A percentile compares a stretch with the other conserved stretches of the same genome.
Evolutionary conservation across 495 filamentous ascomycete genomes (phyloP).

Genomic region (Penicillium canescens): DNA sequence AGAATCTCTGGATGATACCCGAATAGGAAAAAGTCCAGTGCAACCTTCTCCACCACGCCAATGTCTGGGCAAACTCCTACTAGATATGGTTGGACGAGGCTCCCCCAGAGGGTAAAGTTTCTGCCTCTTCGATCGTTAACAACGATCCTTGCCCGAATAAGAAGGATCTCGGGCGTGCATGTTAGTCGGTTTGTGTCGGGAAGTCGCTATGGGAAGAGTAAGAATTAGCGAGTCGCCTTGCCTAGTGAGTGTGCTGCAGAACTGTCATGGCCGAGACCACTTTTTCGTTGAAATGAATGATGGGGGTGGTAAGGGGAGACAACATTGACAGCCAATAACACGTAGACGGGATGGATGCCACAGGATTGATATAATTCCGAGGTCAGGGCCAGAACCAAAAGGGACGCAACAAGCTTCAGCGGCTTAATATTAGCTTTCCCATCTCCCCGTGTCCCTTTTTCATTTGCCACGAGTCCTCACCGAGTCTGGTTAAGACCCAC

Average conservation of each 20-base stretch:
- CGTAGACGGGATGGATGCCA: not conserved
- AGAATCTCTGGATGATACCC: not conserved
- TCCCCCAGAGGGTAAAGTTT: conserved; percentile 22
- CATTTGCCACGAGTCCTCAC: conserved; percentile 10
- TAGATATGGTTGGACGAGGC: conserved; percentile 18
- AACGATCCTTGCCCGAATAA: conserved; percentile 17
- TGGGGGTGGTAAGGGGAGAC: not conserved
- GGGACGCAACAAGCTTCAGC: conserved; percentile 14
- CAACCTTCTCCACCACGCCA: conserved; percentile 20
- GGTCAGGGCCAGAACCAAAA: not conserved
- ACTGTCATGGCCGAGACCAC: not conserved
- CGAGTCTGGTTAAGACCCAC: not conserved
- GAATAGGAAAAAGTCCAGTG: conserved; percentile 9
- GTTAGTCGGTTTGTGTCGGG: conserved; percentile 15
- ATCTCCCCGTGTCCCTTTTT: not conserved
- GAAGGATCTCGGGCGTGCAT: conserved; percentile 1
- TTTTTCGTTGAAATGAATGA: not conserved
- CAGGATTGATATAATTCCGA: conserved; percentile 1
- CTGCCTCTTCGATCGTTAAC: conserved; percentile 9
- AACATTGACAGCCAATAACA: not conserved
- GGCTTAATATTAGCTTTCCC: conserved; percentile 4
- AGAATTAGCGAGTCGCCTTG: conserved; percentile 18
- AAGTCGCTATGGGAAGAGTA: conserved; percentile 12
- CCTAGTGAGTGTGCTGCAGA: conserved; percentile 1
- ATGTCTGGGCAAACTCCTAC: conserved; percentile 14